These are phyloP conservation scores for Neocucurbitaria cava DNA, from an alignment of 2,329 filamentous ascomycete genomes.

Conservation along the genomic window DNA sequence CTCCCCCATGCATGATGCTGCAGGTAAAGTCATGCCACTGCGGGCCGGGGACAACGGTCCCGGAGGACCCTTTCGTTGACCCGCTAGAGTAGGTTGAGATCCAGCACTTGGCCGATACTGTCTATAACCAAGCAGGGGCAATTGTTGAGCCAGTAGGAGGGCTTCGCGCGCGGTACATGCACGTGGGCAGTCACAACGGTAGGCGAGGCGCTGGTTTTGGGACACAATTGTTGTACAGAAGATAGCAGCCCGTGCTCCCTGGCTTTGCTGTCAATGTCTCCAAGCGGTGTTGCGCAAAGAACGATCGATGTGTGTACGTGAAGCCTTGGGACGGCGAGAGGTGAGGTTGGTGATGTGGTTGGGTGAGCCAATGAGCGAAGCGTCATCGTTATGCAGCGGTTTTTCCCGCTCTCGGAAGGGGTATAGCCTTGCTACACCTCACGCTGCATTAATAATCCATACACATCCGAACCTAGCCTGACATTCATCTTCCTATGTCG, in stretches of 20 bases:
- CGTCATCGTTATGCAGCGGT: conserved; percentile 10
- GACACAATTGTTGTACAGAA: not conserved
- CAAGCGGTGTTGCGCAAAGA: conserved; percentile 15
- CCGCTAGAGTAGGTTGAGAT: conserved; percentile 8
- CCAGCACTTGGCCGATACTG: conserved; percentile 1
- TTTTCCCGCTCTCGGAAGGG: conserved; percentile 2
- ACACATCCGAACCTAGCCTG: conserved; percentile 9
- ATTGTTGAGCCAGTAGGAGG: conserved; percentile 3
- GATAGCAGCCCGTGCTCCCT: conserved; percentile 8
- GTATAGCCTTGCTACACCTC: conserved; percentile 6
- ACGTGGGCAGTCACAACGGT: conserved; percentile 19
- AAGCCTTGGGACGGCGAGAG: conserved; percentile 1
- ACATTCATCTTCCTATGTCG: conserved; percentile 4
- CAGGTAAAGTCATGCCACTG: conserved; percentile 29
- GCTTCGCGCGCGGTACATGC: conserved; percentile 12
- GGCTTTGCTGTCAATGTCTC: conserved; percentile 19
- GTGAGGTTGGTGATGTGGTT: conserved; percentile 12
- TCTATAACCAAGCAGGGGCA: not conserved
- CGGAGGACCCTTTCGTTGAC: conserved; percentile 8
- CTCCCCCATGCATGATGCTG: conserved; percentile 9
- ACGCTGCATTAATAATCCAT: conserved; percentile 19
- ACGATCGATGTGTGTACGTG: conserved; percentile 12
- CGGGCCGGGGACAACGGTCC: conserved; percentile 18
- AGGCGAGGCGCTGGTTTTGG: conserved; percentile 9
- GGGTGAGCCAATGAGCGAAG: conserved; percentile 11